Conservation (phyloP, 2,329 filamentous ascomycete species). For the Xylaria hypoxylon region DNA sequence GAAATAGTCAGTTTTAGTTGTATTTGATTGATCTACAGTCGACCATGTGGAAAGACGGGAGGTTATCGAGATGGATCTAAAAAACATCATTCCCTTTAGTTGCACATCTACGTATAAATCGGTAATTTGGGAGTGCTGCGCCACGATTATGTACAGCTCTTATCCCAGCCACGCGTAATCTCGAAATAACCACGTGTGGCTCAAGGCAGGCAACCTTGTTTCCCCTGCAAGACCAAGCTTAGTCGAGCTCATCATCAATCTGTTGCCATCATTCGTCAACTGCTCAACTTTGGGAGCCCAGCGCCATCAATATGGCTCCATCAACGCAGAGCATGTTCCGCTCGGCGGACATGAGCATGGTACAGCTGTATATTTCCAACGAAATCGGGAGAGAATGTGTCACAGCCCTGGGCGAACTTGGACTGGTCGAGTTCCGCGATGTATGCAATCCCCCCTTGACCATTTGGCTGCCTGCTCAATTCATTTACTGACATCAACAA, state of each 20-base stretch:
- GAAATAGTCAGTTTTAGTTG: no score
- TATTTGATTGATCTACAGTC: neutral
- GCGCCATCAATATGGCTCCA: conserved; percentile 67
- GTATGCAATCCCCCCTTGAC: conserved; percentile 65
- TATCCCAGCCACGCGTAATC: conserved; percentile 27
- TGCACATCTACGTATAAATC: neutral
- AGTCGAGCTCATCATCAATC: conserved; percentile 40
- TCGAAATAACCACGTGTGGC: conserved; percentile 30
- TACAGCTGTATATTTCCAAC: conserved; percentile 98
- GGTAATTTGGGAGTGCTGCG: neutral
- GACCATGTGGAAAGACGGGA: neutral
- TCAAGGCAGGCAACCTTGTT: conserved; percentile 45
- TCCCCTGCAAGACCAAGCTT: conserved; percentile 36
- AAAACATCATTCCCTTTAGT: neutral
- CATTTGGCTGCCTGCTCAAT: conserved; percentile 29
- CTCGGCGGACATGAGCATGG: conserved; percentile 99
- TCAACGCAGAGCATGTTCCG: conserved; percentile 95
- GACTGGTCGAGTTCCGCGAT: conserved; percentile 96
- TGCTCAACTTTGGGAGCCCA: conserved; percentile 42
- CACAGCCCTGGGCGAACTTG: conserved; percentile 94
- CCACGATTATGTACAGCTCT: conserved; percentile 1
- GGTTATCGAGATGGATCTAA: no score
- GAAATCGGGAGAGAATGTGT: conserved; percentile 99
- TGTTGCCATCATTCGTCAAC: conserved; percentile 40
- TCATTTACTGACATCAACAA: conserved; percentile 54